A percentile compares a stretch with the other conserved stretches of the same genome.
These are phyloP conservation scores for Aspergillus fijiensis DNA, from an alignment of 2,329 filamentous ascomycete genomes.

Conservation along the genomic window DNA sequence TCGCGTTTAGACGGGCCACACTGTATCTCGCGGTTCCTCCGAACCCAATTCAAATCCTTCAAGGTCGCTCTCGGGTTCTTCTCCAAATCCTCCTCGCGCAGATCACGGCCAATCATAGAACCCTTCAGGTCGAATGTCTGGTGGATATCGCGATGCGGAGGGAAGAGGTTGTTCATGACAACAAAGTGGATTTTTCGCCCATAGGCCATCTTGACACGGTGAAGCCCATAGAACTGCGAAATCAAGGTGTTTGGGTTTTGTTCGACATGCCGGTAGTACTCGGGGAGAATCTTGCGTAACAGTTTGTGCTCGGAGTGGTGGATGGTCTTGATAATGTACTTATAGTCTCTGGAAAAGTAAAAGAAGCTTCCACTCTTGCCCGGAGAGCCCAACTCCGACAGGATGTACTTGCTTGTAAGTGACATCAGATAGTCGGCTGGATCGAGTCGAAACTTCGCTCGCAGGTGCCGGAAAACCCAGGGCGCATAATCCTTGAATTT, in stretches of 20 bases:
- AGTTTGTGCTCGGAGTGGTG: slow-evolving; percentile 76
- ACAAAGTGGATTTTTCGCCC: slow-evolving; percentile 99
- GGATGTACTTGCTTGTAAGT: slow-evolving; percentile 95
- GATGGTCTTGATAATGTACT: slow-evolving; percentile 99
- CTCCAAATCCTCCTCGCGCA: slow-evolving; percentile 81
- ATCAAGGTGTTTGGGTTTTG: slow-evolving; percentile 95
- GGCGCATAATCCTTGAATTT: slow-evolving; percentile 99
- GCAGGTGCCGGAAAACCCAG: slow-evolving; percentile 94
- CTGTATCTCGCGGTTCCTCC: slow-evolving; percentile 79
- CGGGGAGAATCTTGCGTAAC: slow-evolving; percentile 58
- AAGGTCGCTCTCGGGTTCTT: slow-evolving; percentile 88
- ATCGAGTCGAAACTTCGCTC: slow-evolving; percentile 83
- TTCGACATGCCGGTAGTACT: slow-evolving; percentile 91
- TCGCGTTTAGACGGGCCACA: slow-evolving; percentile 85
- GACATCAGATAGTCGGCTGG: slow-evolving; percentile 98
- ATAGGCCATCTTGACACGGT: slow-evolving; percentile 97
- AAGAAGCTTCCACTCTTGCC: slow-evolving; percentile 99
- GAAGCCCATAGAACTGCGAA: slow-evolving; percentile 95
- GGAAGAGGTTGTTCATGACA: slow-evolving; percentile 99
- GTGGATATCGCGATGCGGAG: slow-evolving; percentile 95
- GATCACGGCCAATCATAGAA: slow-evolving; percentile 89
- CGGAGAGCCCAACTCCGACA: slow-evolving; percentile 93
- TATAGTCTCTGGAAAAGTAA: slow-evolving; percentile 99
- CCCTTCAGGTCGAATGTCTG: slow-evolving; percentile 96
- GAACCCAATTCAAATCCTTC: slow-evolving; percentile 96